phyloP scores from a whole-genome alignment of 129 eudicot species.

The Lonicera japonica region DNA sequence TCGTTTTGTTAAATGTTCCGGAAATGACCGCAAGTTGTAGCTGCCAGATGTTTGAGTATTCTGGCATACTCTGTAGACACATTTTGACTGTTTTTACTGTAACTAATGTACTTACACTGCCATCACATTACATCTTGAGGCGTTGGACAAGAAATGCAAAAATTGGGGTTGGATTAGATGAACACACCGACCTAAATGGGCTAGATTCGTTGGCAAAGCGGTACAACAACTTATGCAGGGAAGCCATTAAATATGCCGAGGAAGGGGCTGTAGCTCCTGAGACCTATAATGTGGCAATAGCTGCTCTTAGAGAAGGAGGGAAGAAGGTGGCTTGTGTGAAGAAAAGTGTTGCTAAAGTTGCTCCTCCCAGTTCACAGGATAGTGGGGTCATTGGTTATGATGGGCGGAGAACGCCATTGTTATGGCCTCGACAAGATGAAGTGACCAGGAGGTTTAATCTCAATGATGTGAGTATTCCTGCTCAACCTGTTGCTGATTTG shows the following conservation, averaged over 20 bases:
- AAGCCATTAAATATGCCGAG: conserved; percentile 72
- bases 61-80: conserved; percentile 82
- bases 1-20: conserved; percentile 50
- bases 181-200: conserved; percentile 31
- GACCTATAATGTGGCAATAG: conserved; percentile 50
- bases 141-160: conserved; percentile 87
- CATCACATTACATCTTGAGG: conserved; percentile 74
- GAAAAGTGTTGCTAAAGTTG: conserved; percentile 44
- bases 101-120: conserved; percentile 74
- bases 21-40: conserved; percentile 79
- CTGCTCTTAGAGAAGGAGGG: conserved; percentile 61
- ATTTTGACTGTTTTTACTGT: conserved; percentile 89
- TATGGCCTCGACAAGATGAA: conserved; percentile 95
- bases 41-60: conserved; percentile 84
- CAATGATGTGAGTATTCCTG: conserved; percentile 48
- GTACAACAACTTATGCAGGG: conserved; percentile 55
- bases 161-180: conserved; percentile 39
- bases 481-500: conserved; percentile 33
- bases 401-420: conserved; percentile 51
- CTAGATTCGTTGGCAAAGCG: conserved; percentile 44
- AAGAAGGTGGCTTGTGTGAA: conserved; percentile 59
- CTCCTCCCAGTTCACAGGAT: conserved; percentile 46
- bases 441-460: conserved; percentile 55
- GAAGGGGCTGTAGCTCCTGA: conserved; percentile 72
- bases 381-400: conserved; percentile 42